phyloP scores from a whole-genome alignment of 768 basidiomycete genomes.

The Paxillus ammoniavirescens region DNA sequence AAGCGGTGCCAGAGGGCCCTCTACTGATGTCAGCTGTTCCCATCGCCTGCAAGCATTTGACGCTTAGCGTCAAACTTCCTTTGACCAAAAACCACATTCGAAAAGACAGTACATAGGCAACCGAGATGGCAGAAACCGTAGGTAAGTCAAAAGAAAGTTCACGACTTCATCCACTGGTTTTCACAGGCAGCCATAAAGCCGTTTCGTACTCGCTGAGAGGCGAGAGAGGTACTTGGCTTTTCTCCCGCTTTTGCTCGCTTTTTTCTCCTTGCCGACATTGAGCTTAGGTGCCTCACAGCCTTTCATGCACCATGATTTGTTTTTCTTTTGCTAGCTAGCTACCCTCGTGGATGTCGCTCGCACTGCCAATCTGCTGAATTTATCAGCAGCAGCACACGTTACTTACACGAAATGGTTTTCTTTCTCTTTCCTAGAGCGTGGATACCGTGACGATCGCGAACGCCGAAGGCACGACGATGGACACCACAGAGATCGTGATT shows the following conservation, averaged over 20 bases:
- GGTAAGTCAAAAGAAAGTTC: slow-evolving; percentile 44
- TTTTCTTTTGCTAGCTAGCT: slow-evolving; percentile 58
- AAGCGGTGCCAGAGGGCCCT: slow-evolving; percentile 19
- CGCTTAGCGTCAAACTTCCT: background rate
- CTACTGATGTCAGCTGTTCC: slow-evolving; percentile 26
- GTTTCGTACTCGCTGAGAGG: slow-evolving; percentile 30
- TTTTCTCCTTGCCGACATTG: slow-evolving; percentile 47
- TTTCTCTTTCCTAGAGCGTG: slow-evolving; percentile 43
- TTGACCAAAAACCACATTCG: slow-evolving; percentile 26
- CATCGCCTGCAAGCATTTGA: slow-evolving; percentile 18
- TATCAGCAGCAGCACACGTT: slow-evolving; percentile 41
- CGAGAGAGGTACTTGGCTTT: slow-evolving; percentile 34
- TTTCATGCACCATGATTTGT: slow-evolving; percentile 45
- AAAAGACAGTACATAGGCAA: slow-evolving; percentile 12
- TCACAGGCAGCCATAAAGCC: slow-evolving; percentile 27
- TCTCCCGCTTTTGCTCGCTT: slow-evolving; percentile 31
- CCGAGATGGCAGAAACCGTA: slow-evolving; percentile 49
- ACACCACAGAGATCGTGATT: slow-evolving; percentile 52
- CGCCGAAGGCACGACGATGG: slow-evolving; percentile 63
- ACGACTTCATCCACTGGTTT: slow-evolving; percentile 18
- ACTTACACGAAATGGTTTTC: slow-evolving; percentile 52
- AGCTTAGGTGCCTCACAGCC: slow-evolving; percentile 59
- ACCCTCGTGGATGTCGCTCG: slow-evolving; percentile 41
- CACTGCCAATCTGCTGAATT: slow-evolving; percentile 41
- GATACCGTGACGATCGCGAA: slow-evolving; percentile 63